phyloP scores from a whole-genome alignment of 2,329 filamentous ascomycete species.

The Arthrobotrys sinensis region DNA sequence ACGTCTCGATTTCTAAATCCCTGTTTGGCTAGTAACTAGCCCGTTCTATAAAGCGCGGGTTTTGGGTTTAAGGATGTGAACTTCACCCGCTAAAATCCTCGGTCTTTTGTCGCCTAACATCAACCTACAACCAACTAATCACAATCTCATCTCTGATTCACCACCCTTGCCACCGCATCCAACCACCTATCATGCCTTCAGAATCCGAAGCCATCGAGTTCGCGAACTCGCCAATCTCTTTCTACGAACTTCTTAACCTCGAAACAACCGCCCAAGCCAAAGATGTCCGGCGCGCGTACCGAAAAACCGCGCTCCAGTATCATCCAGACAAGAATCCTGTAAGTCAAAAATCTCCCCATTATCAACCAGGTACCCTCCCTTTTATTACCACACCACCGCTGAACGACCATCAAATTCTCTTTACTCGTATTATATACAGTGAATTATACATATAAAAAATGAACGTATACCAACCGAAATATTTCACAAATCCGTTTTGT shows the following conservation, averaged over 20 bases:
- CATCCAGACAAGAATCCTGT: slow-evolving; percentile 73
- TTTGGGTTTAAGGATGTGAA: background rate
- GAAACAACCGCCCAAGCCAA: slow-evolving; percentile 67
- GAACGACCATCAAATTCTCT: slow-evolving; percentile 29
- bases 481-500: slow-evolving; percentile 3
- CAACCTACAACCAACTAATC: background rate
- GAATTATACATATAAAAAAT: slow-evolving; percentile 6
- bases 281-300: slow-evolving; percentile 71
- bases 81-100: background rate
- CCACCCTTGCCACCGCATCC: background rate
- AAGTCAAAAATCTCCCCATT: slow-evolving; percentile 30
- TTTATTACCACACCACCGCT: slow-evolving; percentile 34
- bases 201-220: slow-evolving; percentile 63
- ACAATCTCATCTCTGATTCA: slow-evolving; percentile 24
- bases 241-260: slow-evolving; percentile 71
- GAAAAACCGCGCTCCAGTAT: slow-evolving; percentile 71
- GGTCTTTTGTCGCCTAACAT: slow-evolving; percentile 16
- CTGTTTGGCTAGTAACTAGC: too few species aligned
- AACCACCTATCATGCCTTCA: slow-evolving; percentile 56
- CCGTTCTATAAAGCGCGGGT: too few species aligned
- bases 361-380: background rate
- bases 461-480: slow-evolving; percentile 40
- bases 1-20: background rate
- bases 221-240: slow-evolving; percentile 67
- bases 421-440: slow-evolving; percentile 19